phyloP scores from a whole-genome alignment of 495 filamentous ascomycete species.

The Neurospora tetraspora region DNA sequence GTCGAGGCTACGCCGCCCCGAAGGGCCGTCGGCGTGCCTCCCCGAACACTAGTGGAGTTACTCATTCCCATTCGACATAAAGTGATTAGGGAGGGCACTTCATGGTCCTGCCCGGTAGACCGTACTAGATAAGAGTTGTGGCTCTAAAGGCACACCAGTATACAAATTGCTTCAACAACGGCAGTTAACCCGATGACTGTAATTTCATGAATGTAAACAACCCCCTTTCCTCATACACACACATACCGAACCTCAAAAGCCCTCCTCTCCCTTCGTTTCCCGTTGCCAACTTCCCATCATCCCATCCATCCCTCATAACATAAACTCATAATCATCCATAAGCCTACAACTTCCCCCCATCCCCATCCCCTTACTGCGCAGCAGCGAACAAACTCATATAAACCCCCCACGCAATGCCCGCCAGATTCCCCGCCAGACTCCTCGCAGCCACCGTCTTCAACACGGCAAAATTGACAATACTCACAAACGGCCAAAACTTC shows the following conservation, averaged over 20 bases:
- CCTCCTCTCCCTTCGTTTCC: not conserved
- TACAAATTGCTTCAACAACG: not conserved
- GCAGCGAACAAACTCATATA: conserved; percentile 65
- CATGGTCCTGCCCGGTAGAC: not conserved
- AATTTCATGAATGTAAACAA: not conserved
- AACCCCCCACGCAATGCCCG: conserved; percentile 78
- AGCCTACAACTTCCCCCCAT: not conserved
- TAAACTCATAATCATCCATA: not conserved
- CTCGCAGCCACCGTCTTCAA: conserved; percentile 63
- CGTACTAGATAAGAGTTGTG: not conserved
- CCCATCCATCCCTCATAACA: not conserved
- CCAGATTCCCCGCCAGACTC: conserved; percentile 66
- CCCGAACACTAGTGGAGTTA: no score
- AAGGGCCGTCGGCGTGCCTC: no score
- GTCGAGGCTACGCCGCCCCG: no score
- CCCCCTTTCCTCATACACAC: not conserved
- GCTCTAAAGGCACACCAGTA: not conserved
- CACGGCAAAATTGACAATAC: conserved; percentile 66
- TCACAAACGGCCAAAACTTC: conserved; percentile 80
- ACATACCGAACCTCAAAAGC: not conserved
- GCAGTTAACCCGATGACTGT: not conserved
- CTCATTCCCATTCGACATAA: not conserved
- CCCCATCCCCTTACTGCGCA: conserved; percentile 14
- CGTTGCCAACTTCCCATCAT: not conserved
- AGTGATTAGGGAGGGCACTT: not conserved